Percentiles rank a stretch among this genome's conserved stretches.
These are phyloP conservation scores for Lathyrus aphaca DNA, from an alignment of 306 rosid species.

Conservation along the genomic window DNA sequence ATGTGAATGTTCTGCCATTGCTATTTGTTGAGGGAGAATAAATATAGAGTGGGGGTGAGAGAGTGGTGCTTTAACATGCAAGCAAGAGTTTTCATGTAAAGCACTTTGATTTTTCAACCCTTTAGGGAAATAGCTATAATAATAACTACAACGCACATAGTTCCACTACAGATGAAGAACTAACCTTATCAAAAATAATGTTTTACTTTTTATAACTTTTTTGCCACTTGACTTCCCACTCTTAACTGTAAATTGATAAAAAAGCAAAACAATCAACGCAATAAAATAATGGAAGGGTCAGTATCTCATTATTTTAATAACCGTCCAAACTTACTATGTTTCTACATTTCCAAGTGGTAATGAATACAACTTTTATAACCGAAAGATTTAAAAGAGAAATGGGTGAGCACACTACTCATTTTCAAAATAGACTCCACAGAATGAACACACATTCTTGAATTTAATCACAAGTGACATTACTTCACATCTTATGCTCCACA, in stretches of 20 bases:
- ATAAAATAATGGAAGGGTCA: slow-evolving; percentile 27
- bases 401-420: background rate
- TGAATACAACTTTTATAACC: background rate
- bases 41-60: slow-evolving; percentile 7
- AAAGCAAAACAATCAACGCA: slow-evolving; percentile 19
- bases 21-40: slow-evolving; percentile 20
- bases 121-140: background rate
- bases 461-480: background rate
- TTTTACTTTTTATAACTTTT: slow-evolving; percentile 20
- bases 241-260: slow-evolving; percentile 11
- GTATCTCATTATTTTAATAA: slow-evolving; percentile 13
- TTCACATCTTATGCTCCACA: slow-evolving; percentile 3
- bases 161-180: slow-evolving; percentile 21
- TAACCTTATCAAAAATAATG: slow-evolving; percentile 30
- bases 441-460: background rate
- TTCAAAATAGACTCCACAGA: background rate
- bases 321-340: slow-evolving; percentile 1
- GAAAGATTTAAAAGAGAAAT: background rate
- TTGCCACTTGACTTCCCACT: slow-evolving; percentile 29
- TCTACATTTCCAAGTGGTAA: slow-evolving; percentile 19
- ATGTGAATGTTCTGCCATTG: slow-evolving; percentile 19
- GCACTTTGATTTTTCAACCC: slow-evolving; percentile 17
- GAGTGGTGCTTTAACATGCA: slow-evolving; percentile 15
- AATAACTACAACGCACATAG: background rate
- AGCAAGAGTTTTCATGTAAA: slow-evolving; percentile 35